phyloP scores from a whole-genome alignment of 1,284 basidiomycete genomes.

The Meripilus lineatus region DNA sequence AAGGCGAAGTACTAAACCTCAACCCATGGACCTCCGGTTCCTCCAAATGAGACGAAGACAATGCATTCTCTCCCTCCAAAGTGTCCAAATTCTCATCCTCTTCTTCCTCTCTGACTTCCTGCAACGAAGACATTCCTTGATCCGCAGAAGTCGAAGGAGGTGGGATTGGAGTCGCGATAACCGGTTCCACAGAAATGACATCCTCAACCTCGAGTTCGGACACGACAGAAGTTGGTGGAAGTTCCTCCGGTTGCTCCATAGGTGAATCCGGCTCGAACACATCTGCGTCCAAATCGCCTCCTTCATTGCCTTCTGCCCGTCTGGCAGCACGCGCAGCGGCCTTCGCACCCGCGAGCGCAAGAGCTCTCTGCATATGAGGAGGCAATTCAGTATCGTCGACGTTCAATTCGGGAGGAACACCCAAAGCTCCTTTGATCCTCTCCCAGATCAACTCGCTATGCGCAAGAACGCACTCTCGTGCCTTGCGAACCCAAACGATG shows the following conservation, averaged over 20 bases:
- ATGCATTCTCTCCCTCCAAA: background rate
- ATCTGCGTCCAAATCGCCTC: conserved; percentile 5
- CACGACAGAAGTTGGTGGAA: background rate
- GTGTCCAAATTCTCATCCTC: background rate
- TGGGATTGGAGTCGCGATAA: conserved; percentile 8
- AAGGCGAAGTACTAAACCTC: conserved; percentile 7
- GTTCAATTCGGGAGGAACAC: conserved; percentile 73
- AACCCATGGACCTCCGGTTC: conserved; percentile 1
- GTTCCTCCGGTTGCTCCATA: background rate
- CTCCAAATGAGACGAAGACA: background rate
- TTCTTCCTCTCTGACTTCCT: conserved; percentile 7
- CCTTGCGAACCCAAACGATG: conserved; percentile 55
- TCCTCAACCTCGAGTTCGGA: background rate
- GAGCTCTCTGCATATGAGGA: conserved; percentile 3
- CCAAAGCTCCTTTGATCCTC: conserved; percentile 71
- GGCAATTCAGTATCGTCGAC: conserved; percentile 38
- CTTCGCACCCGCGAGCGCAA: conserved; percentile 2
- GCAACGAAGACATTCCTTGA: conserved; percentile 9
- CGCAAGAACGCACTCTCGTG: conserved; percentile 60
- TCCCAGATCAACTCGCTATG: conserved; percentile 81
- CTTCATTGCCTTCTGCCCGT: background rate
- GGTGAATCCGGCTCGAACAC: conserved; percentile 20
- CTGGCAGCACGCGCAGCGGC: background rate
- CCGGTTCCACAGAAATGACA: conserved; percentile 6
- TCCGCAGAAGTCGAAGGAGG: conserved; percentile 9